Evolutionary conservation across 148 eudicot species (phyloP).

Genomic region (Rhododendron henanense): DNA sequence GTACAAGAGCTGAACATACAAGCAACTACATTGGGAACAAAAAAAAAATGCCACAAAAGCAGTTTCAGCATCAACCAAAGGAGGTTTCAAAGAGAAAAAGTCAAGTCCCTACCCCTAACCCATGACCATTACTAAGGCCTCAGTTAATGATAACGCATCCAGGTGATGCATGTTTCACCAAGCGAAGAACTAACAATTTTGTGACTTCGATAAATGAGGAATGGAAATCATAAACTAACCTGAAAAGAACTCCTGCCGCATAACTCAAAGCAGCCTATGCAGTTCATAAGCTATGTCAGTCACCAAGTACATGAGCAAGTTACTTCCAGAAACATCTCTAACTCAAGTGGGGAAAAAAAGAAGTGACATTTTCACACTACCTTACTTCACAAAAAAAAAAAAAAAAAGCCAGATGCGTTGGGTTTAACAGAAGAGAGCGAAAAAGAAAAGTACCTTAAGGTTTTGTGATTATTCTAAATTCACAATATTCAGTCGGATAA

Average conservation of each 20-base stretch:
- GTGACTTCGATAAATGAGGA: not conserved
- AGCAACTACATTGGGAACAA: conserved; percentile 51
- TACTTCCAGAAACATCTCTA: not conserved
- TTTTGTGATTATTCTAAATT: not conserved
- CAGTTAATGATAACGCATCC: not conserved
- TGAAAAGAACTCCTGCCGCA: conserved; percentile 82
- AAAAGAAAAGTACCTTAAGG: not conserved
- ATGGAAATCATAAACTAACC: conserved; percentile 37
- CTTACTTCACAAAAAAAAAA: not conserved
- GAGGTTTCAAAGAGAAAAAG: not conserved
- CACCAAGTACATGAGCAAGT: conserved; percentile 11
- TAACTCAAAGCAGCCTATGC: conserved; percentile 91
- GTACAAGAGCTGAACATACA: conserved; percentile 79
- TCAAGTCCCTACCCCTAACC: not conserved
- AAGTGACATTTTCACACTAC: not conserved
- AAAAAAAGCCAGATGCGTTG: not conserved
- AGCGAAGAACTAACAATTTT: not conserved
- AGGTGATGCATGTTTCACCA: not conserved
- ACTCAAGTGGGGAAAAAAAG: not conserved
- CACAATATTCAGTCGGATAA: not conserved
- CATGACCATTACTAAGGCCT: not conserved
- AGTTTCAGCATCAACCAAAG: not conserved
- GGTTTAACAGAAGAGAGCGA: not conserved
- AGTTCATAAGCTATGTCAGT: conserved; percentile 14
- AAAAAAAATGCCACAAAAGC: not conserved